Evolutionary conservation across 371 early-diverging fungal species (phyloP), one percentile per base, ranked within the genome.

Genomic region (Lichtheimia corymbifera): DNA sequence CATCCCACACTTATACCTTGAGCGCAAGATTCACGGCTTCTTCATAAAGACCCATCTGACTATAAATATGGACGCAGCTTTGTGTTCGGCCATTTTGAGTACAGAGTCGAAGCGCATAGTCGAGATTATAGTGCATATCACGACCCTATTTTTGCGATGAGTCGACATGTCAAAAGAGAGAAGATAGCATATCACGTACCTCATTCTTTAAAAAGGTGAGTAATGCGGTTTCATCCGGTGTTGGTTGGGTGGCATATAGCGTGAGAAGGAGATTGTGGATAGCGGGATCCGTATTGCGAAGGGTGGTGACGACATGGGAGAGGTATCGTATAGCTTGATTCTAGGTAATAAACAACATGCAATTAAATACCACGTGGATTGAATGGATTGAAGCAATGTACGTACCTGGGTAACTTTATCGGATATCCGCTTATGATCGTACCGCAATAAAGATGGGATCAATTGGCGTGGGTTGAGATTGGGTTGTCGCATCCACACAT

Each of bases 261-360:
- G 91, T 89, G 22, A 98, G 70, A 14, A 97, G 78, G 56, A 90
- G 93, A 70, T 98, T 97, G 80, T 98, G 97, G 50, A 97, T 86
- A 1, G 89, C 85, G 0, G 91, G 83, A 70, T 96, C 96, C 1
- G 87, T 88, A 65, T 90, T 93, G 24, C 77, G 77, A n/a, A 90
- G 79, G 35, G 82, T 79, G 7, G 88, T 74, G 13, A 92, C 91
- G n/a, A 91, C 90, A 68, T 90, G 89, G 2, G 88, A 86, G 55
- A 97, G 68, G 64, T 97, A 97, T 20, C 94, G 83, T 50, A 96
- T 90, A 0, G 95, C 93, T 72, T 94, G 96, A 70, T 93, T 92
- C 79, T 87, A 73, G 5, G 53, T 41, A 24, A 6, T 3, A 15
- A 14, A 52, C 54, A 20, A 50, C 2, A 35, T 22, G 42, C 7